Evolutionary conservation across 176 grass and related monocot species (phyloP).

Genomic region (Ensete ventricosum): DNA sequence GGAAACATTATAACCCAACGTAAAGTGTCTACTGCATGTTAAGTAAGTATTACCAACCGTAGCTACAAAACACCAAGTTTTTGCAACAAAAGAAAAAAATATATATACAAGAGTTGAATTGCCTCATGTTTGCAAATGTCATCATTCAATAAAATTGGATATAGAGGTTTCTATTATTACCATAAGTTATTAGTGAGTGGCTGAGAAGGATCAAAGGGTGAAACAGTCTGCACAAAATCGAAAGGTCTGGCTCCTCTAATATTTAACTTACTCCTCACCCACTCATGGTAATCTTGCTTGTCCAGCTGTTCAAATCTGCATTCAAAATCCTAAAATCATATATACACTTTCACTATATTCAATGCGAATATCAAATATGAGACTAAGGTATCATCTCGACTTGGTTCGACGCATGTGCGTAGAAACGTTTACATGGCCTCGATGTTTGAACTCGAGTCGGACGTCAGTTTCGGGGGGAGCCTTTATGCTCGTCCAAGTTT

Average conservation of each 20-base stretch:
- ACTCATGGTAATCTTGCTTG: constrained; percentile 43
- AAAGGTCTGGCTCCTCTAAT: constrained; percentile 59
- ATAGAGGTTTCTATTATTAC: constrained; percentile 27
- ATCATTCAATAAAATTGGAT: neutral
- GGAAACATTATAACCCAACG: neutral
- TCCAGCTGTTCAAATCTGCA: no score
- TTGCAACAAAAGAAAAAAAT: neutral
- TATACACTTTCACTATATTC: no score
- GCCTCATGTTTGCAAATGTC: no score
- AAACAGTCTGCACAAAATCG: constrained; percentile 61
- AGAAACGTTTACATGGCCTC: no score
- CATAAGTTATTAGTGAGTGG: constrained; percentile 19
- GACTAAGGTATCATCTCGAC: no score
- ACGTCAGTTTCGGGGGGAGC: no score
- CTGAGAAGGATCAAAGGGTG: constrained; percentile 48
- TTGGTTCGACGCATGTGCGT: no score
- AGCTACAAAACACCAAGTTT: neutral
- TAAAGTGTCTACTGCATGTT: neutral
- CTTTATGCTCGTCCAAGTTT: no score
- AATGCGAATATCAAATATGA: no score
- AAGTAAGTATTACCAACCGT: no score
- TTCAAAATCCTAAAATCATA: no score
- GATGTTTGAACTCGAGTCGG: no score
- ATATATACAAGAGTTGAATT: neutral
- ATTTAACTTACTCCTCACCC: constrained; percentile 70